phyloP scores from a whole-genome alignment of 306 rosid genomes.

The Carpinus viminea region DNA sequence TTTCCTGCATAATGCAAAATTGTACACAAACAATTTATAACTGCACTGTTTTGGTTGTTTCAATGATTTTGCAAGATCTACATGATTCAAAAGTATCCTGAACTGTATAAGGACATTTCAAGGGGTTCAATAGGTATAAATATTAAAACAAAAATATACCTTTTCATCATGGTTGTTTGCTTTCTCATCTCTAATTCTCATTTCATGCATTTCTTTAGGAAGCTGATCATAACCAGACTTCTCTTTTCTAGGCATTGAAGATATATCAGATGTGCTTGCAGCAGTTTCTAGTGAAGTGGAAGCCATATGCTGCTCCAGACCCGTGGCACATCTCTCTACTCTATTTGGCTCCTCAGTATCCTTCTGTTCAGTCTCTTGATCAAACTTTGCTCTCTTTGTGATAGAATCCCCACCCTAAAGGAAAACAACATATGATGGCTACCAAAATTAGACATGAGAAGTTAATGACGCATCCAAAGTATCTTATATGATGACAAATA shows the following conservation, averaged over 20 bases:
- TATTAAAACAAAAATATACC: conserved; percentile 36
- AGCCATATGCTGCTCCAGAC: conserved; percentile 36
- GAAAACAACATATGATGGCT: not conserved
- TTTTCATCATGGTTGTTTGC: conserved; percentile 52
- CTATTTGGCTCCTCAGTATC: conserved; percentile 32
- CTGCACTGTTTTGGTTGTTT: not conserved
- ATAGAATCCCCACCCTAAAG: conserved; percentile 65
- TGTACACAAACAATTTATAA: not conserved
- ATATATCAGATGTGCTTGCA: conserved; percentile 46
- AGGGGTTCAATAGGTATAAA: conserved; percentile 7
- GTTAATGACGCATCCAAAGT: not conserved
- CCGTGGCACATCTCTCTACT: conserved; percentile 34
- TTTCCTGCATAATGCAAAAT: conserved; percentile 49
- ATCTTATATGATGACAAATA: not conserved
- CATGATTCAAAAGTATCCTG: not conserved
- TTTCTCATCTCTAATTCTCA: conserved; percentile 78
- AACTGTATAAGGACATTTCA: not conserved
- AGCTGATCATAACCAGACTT: conserved; percentile 60
- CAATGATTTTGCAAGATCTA: not conserved
- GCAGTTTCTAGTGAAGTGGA: conserved; percentile 41
- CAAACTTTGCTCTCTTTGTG: conserved; percentile 64
- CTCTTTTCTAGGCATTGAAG: conserved; percentile 45
- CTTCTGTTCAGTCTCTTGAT: conserved; percentile 50
- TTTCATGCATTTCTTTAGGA: conserved; percentile 65
- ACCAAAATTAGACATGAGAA: not conserved